A percentile compares a stretch with the other conserved stretches of the same genome.
Evolutionary conservation across 257 asterid species (phyloP).

Genomic region (Nicotiana paniculata): DNA sequence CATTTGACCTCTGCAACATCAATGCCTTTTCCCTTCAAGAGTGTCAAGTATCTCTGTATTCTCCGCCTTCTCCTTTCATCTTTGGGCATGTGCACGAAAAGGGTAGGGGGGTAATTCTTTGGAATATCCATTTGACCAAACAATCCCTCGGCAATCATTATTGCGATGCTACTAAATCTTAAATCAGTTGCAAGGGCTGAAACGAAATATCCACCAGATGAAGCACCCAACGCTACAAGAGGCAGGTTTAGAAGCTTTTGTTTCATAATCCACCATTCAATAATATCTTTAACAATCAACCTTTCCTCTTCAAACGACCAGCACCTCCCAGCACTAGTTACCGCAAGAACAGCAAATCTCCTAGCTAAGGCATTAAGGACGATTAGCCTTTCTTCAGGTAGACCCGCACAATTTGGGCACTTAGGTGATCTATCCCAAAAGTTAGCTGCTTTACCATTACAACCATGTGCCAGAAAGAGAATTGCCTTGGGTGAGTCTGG

Average conservation of each 20-base stretch:
- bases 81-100: conserved; percentile 97
- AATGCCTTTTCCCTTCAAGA: conserved; percentile 56
- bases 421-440: conserved; percentile 83
- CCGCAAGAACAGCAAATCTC: conserved; percentile 69
- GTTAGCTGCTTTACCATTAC: conserved; percentile 74
- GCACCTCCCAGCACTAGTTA: conserved; percentile 71
- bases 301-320: conserved; percentile 77
- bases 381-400: conserved; percentile 89
- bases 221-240: conserved; percentile 80
- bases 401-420: conserved; percentile 75
- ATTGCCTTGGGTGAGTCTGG: conserved; percentile 77
- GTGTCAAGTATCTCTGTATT: conserved; percentile 47
- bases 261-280: conserved; percentile 58
- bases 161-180: conserved; percentile 42
- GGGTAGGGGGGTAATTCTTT: conserved; percentile 62
- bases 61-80: conserved; percentile 57
- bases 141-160: conserved; percentile 92
- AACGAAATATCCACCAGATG: conserved; percentile 92
- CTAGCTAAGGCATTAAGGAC: conserved; percentile 74
- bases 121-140: conserved; percentile 47
- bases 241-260: conserved; percentile 57
- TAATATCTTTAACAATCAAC: conserved; percentile 42
- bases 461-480: conserved; percentile 89
- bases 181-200: conserved; percentile 62
- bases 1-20: conserved; percentile 65